Conservation (phyloP, 352 stramenopile species). For the Saprolegnia diclina region DNA sequence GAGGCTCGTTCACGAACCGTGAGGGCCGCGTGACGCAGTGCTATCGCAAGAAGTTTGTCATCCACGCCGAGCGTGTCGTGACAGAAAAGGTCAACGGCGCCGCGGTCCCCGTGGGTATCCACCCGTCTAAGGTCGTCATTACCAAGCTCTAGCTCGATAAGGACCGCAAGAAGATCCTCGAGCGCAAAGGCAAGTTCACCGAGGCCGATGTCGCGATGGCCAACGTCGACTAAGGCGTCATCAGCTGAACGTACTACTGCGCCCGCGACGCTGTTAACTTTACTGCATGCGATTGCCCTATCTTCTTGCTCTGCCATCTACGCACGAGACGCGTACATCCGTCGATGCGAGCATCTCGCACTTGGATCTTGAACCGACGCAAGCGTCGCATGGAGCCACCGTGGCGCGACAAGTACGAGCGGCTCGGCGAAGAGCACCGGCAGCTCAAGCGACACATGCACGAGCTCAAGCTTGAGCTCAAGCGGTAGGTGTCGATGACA, state of each 20-base stretch:
- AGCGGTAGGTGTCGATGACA: background rate
- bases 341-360: background rate
- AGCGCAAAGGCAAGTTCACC: slow-evolving; percentile 95
- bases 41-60: slow-evolving; percentile 99
- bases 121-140: slow-evolving; percentile 98
- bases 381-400: background rate
- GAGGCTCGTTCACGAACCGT: slow-evolving; percentile 96
- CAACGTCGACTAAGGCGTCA: slow-evolving; percentile 74
- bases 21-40: slow-evolving; percentile 97
- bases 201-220: slow-evolving; percentile 80
- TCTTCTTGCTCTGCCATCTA: background rate
- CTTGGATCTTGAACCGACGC: background rate
- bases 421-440: slow-evolving; percentile 5
- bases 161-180: slow-evolving; percentile 97
- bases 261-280: slow-evolving; percentile 14
- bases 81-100: slow-evolving; percentile 97
- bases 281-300: background rate
- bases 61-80: slow-evolving; percentile 98
- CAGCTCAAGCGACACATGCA: background rate
- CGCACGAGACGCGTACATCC: background rate
- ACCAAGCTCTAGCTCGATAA: slow-evolving; percentile 99
- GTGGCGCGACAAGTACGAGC: slow-evolving; percentile 9
- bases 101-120: slow-evolving; percentile 94
- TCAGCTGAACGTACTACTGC: background rate
- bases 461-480: slow-evolving; percentile 12